Evolutionary conservation across 768 basidiomycete species (phyloP), one percentile per base, ranked within the genome.

Genomic region (Leucosporidium yakuticum): DNA sequence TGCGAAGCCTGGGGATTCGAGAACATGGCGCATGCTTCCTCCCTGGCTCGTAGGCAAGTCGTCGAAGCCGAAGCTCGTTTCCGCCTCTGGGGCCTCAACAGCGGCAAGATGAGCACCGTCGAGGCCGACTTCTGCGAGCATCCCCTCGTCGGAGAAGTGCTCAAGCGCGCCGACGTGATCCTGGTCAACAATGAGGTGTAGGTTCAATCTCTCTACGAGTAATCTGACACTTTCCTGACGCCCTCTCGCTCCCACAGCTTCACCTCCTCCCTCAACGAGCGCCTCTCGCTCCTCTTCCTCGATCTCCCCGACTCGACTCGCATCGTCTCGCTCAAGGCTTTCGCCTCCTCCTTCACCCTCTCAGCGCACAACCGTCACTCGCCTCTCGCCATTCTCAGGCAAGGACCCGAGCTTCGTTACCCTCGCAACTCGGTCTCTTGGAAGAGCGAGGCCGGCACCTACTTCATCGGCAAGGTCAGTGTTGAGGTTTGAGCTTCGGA

Each of bases 251-350:
- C 77, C 67, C 78, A 77, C 62, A 81, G 80, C 19, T 82, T 82
- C 76, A 77, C 79, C 2, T 75, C 81, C 0, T 64, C 74, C 3
- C 77, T 98, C 68, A 98, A 97, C 78, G 90, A 91, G 75, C 85
- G 87, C 1, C 80, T 99, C 21, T 83, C 89, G 55, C 87, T 89
- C 34, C 88, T 91, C 75, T 98, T 98, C 79, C 81, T 99, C 63
- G 96, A 99, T 76, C 81, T 98, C 68, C 96, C 92, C 76, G 91
- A 95, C 67, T 90, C 91, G 25, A 91, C 93, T 0, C 87, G 87
- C 58, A 89, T 99, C 57, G 85, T 98, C 48, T 92, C 90, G 25
- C 80, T 99, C 23, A 86, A 88, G 67, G 91, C 92, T 1, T 96
- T 93, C 64, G 81, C 95, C 60, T 90, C 88, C 0, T 88, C 91